These are phyloP conservation scores for Dioszegia aurantiaca DNA, from an alignment of 768 basidiomycete species.

Conservation along the genomic window DNA sequence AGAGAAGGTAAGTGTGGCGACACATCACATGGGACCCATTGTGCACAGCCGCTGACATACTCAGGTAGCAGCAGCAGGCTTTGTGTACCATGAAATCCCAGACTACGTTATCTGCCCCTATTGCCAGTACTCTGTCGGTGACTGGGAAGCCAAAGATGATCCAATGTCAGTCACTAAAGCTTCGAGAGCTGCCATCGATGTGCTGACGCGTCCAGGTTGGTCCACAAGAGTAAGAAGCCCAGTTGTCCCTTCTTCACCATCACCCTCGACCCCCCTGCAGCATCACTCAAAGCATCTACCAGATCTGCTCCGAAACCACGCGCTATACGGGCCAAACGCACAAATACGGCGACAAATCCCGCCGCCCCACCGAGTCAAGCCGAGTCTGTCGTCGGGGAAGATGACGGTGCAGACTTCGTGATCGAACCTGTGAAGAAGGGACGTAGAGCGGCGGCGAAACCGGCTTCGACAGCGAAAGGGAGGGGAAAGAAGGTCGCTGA, in stretches of 20 bases:
- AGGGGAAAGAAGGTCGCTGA: conserved; percentile 15
- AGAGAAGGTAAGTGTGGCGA: conserved; percentile 33
- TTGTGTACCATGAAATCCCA: conserved; percentile 72
- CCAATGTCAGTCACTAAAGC: conserved; percentile 63
- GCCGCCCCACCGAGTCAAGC: neutral
- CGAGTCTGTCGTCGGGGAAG: conserved; percentile 12
- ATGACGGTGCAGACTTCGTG: conserved; percentile 12
- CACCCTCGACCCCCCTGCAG: neutral
- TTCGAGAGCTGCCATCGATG: neutral
- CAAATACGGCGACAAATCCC: neutral
- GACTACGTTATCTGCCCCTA: conserved; percentile 84
- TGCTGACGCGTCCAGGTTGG: conserved; percentile 52
- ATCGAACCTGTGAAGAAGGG: conserved; percentile 14
- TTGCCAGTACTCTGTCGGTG: conserved; percentile 72
- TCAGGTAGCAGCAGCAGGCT: conserved; percentile 87
- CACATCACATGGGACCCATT: too few species aligned
- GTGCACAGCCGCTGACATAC: neutral
- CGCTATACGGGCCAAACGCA: neutral
- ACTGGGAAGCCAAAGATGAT: conserved; percentile 84
- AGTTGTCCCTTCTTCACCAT: conserved; percentile 59
- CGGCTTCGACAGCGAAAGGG: conserved; percentile 6
- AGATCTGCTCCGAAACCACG: conserved; percentile 1
- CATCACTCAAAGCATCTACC: neutral
- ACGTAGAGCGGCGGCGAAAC: conserved; percentile 27
- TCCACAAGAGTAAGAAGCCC: conserved; percentile 67